Evolutionary conservation across 1,139 yeast species (phyloP), one percentile per base, ranked within the genome.

Genomic region (Pichia sp.): DNA sequence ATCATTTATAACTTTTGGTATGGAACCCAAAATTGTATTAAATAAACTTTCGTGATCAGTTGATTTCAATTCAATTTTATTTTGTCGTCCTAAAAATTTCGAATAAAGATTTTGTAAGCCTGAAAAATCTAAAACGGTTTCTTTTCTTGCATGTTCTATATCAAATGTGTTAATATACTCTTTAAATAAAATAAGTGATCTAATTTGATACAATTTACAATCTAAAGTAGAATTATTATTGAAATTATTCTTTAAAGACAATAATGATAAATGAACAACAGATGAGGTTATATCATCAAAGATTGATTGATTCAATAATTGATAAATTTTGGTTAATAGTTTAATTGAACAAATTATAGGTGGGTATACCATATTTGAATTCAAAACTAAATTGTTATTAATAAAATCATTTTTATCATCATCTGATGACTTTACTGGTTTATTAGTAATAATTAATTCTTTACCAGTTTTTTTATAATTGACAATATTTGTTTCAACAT

Each of bases 221-320:
- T 84, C 92, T 6, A 75, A 64, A 46, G 74, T 58, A 5, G 45
- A 33, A 52, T 74, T 67, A 53, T 68, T 52, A 1, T 63, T 69
- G 56, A 75, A 78, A 7, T 86, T 86, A 58, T 61, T 69, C 71
- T 63, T 69, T 63, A 75, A 73, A 33, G 80, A 85, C 46, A 69
- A 64, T 38, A 90, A 75, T 58, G 95, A 84, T 43, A 85, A 78
- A 61, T 87, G 96, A 5, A 90, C 87, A 50, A 88, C 81, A 48
- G 85, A 80, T 63, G 89, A 96, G 0, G 97, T 96, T 54, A 90
- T 67, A 61, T 88, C 96, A 61, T 89, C 96, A 67, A 90, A 90
- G 1, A 89, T 86, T 8, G 78, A 71, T 1, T 85, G 79, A 55
- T 83, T 82, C 30, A 90, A 77, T 56, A 89, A 71, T 60, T 87